Conservation (phyloP, 495 filamentous ascomycete species). For the Penicillium tannophilum region DNA sequence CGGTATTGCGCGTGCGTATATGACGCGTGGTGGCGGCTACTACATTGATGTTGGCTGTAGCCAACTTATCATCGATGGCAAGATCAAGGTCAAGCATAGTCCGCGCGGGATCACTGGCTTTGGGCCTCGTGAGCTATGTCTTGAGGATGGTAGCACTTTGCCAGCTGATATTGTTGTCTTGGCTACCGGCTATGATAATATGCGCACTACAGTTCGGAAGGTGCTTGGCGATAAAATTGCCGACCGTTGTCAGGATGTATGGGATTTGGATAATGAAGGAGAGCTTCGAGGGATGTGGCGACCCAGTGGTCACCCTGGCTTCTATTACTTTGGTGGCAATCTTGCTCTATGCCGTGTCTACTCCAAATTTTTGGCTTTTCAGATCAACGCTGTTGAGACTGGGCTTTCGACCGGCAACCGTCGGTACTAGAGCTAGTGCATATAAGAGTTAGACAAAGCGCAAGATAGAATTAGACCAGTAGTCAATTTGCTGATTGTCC, state of each 20-base stretch:
- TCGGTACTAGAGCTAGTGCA: constrained; percentile 5
- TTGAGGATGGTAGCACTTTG: constrained; percentile 65
- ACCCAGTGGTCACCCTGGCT: constrained; percentile 67
- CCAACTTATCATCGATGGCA: constrained; percentile 73
- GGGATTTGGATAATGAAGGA: constrained; percentile 79
- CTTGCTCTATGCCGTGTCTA: constrained; percentile 71
- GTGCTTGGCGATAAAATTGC: constrained; percentile 73
- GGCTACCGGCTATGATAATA: constrained; percentile 82
- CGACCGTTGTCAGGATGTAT: constrained; percentile 67
- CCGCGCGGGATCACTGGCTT: constrained; percentile 60
- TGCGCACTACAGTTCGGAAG: constrained; percentile 61
- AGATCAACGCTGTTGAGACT: constrained; percentile 69
- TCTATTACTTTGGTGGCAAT: constrained; percentile 84
- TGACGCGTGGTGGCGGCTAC: constrained; percentile 73
- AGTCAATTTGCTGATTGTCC: background rate
- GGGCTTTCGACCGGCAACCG: constrained; percentile 33
- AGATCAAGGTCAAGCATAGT: constrained; percentile 73
- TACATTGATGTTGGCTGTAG: constrained; percentile 77
- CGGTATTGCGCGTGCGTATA: constrained; percentile 70
- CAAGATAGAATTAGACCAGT: background rate
- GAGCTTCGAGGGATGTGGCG: constrained; percentile 75
- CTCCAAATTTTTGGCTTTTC: constrained; percentile 70
- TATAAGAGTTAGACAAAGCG: background rate
- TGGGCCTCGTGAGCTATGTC: constrained; percentile 52
- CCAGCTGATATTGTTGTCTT: constrained; percentile 78